Percentiles rank a stretch among this genome's conserved stretches.
phyloP scores from a whole-genome alignment of 345 rosid species.

The Heritiera fomes region DNA sequence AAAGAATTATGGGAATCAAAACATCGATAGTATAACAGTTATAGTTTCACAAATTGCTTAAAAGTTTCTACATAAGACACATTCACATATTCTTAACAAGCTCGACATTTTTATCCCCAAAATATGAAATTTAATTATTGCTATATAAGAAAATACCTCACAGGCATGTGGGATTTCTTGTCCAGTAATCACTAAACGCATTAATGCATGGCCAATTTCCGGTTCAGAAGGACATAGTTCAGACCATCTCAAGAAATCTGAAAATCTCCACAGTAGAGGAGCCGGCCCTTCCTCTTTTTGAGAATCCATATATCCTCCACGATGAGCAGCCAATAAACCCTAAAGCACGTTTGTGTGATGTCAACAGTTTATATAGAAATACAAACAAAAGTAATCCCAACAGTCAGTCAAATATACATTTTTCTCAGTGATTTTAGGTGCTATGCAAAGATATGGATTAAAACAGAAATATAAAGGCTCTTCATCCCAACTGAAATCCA shows the following conservation, averaged over 20 bases:
- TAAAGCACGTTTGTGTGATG: constrained; percentile 32
- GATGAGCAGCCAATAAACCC: constrained; percentile 98
- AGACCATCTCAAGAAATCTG: constrained; percentile 96
- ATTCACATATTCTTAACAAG: constrained; percentile 1
- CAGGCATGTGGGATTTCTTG: constrained; percentile 98
- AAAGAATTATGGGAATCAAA: not conserved
- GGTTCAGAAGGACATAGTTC: constrained; percentile 98
- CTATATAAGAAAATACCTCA: constrained; percentile 56
- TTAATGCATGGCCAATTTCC: constrained; percentile 95
- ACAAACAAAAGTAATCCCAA: not conserved
- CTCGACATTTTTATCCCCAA: constrained; percentile 3
- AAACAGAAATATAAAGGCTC: not conserved
- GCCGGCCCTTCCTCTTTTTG: constrained; percentile 98
- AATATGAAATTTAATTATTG: not conserved
- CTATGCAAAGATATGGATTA: not conserved
- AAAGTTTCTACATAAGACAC: not conserved
- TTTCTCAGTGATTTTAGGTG: not conserved
- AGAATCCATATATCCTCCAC: constrained; percentile 96
- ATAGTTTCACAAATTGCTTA: not conserved
- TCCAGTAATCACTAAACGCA: constrained; percentile 98
- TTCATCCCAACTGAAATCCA: not conserved
- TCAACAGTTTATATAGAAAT: constrained; percentile 1
- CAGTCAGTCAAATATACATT: not conserved
- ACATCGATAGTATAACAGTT: not conserved
- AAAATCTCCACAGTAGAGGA: constrained; percentile 94